phyloP scores from a whole-genome alignment of 441 rosid species.

The Erodium chrysanthum region DNA sequence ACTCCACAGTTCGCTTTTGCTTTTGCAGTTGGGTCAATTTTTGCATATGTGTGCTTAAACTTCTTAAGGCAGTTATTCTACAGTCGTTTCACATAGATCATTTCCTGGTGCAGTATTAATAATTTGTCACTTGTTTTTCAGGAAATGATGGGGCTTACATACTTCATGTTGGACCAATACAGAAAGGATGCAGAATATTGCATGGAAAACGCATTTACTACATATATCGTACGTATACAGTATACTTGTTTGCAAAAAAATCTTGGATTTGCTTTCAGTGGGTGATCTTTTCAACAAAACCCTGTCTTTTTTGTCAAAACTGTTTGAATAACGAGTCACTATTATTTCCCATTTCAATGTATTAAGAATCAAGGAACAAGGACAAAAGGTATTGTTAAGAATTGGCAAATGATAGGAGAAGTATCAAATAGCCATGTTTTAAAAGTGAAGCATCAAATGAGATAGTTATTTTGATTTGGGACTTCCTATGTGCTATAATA shows the following conservation, averaged over 20 bases:
- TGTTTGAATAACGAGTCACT: neutral
- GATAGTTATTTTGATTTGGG: neutral
- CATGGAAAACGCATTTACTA: constrained; percentile 95
- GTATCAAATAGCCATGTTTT: neutral
- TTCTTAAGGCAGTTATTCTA: neutral
- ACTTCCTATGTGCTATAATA: neutral
- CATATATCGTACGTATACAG: constrained; percentile 55
- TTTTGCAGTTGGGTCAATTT: neutral
- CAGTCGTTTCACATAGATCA: constrained; percentile 3
- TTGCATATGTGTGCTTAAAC: neutral
- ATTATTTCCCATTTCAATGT: neutral
- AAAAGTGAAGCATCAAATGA: neutral
- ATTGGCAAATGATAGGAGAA: neutral
- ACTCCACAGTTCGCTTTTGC: constrained; percentile 11
- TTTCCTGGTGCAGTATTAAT: constrained; percentile 15
- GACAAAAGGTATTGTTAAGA: neutral
- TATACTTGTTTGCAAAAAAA: constrained; percentile 20
- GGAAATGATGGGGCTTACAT: constrained; percentile 98
- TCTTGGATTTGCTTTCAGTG: neutral
- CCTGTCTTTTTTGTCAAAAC: neutral
- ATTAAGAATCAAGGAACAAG: neutral
- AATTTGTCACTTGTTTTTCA: constrained; percentile 28
- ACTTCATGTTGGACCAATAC: constrained; percentile 91
- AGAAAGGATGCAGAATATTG: constrained; percentile 89
- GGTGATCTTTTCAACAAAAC: neutral